Evolutionary conservation across 306 rosid genomes (phyloP).

Genomic region (Gastrolobium bilobum): DNA sequence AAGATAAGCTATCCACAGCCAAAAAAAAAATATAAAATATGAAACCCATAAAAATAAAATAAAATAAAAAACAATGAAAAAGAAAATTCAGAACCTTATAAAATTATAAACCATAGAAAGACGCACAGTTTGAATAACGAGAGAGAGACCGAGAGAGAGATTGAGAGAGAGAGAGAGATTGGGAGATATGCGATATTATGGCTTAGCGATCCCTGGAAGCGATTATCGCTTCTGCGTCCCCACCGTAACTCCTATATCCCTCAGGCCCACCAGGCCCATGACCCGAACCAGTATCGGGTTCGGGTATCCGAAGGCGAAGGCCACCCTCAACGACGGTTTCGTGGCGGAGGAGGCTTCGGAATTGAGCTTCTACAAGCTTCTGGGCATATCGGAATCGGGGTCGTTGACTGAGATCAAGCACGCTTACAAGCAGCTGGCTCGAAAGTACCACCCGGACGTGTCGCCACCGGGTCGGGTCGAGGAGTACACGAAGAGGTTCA

Average conservation of each 20-base stretch:
- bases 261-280: constrained; percentile 33
- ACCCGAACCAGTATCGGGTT: constrained; percentile 38
- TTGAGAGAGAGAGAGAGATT: neutral
- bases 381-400: constrained; percentile 77
- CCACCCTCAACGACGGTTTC: constrained; percentile 58
- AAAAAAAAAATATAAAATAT: too few relatives aligned
- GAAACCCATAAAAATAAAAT: too few relatives aligned
- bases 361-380: constrained; percentile 73
- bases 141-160: neutral
- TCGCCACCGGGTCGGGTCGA: constrained; percentile 89
- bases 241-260: constrained; percentile 27
- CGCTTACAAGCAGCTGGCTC: constrained; percentile 87
- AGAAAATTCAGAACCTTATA: neutral
- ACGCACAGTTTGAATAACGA: neutral
- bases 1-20: too few relatives aligned
- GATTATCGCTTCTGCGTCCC: constrained; percentile 65
- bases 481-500: constrained; percentile 79
- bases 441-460: constrained; percentile 93
- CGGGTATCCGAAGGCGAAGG: constrained; percentile 49
- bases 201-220: constrained; percentile 58
- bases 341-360: constrained; percentile 48
- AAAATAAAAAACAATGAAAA: too few relatives aligned
- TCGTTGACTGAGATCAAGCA: constrained; percentile 76
- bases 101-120: neutral
- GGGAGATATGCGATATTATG: constrained; percentile 65